Evolutionary conservation across 495 filamentous ascomycete species (phyloP), one percentile per base, ranked within the genome.

Genomic region (Hypoxylon lenormandii): DNA sequence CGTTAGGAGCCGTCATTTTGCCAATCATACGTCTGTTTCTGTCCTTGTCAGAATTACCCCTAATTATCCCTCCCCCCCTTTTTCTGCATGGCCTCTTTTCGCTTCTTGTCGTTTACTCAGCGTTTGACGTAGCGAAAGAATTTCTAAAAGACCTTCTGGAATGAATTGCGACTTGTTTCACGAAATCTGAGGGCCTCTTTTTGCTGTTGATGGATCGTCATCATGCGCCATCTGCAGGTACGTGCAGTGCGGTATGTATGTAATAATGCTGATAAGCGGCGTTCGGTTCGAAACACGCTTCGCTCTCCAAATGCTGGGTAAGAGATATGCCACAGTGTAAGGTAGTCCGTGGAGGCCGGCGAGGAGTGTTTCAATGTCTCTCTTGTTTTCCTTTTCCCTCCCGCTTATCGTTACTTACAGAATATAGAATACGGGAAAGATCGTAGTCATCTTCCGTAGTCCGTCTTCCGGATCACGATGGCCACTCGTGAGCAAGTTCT

Each of bases 261-360:
- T 42, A 63, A 56, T 63, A 21, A 54, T 69, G 52, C 37, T 58
- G 38, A 59, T 64, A 59, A 69, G 66, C 59, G 33, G 40, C 38
- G 45, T 64, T 22, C 52, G 45, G 7, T 22, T 10, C 47, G n/a
- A n/a, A n/a, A n/a, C n/a, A n/a, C n/a, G n/a, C n/a, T n/a, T n/a
- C n/a, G n/a, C n/a, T n/a, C n/a, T n/a, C 48, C 28, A 47, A 69
- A 47, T 64, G 59, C 42, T 16, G 16, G 16, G n/a, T 30, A 53
- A 60, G 19, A 45, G n/a, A 45, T 21, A 33, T 45, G 42, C 21
- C 13, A 36, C 6, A 10, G 47, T 12, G 15, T n/a, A 38, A 50
- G 19, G 52, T 64, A 45, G 12, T 26, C 43, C 33, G n/a, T n/a
- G n/a, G n/a, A n/a, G n/a, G n/a, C n/a, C n/a, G n/a, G n/a, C n/a